These are phyloP conservation scores for Naganishia randhawae DNA, from an alignment of 768 basidiomycete genomes.

Conservation along the genomic window DNA sequence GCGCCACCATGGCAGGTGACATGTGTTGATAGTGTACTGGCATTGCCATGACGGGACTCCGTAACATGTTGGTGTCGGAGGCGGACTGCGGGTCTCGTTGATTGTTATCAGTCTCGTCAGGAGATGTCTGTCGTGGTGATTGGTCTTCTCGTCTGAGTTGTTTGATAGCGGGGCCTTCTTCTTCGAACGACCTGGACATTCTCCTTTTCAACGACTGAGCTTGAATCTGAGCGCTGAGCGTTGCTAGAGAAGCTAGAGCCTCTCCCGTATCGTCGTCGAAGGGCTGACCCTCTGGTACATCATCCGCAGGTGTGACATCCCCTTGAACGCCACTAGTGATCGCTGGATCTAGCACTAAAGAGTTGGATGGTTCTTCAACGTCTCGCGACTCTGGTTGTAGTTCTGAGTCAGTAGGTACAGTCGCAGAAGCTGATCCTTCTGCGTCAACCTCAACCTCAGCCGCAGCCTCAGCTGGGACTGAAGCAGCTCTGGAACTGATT, in stretches of 20 bases:
- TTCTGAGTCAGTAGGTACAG: background rate
- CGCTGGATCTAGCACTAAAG: constrained; percentile 14
- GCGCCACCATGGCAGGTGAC: constrained; percentile 11
- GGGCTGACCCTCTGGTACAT: background rate
- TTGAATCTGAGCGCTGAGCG: background rate
- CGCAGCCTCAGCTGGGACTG: background rate
- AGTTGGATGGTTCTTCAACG: background rate
- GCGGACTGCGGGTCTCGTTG: background rate
- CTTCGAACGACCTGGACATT: constrained; percentile 11
- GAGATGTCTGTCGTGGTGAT: constrained; percentile 2
- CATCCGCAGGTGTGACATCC: background rate
- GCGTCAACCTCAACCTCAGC: background rate
- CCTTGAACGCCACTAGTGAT: constrained; percentile 6
- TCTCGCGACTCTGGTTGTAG: background rate
- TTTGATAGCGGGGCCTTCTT: constrained; percentile 1
- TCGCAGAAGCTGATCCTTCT: background rate
- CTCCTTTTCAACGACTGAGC: constrained; percentile 13
- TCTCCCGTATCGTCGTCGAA: constrained; percentile 7
- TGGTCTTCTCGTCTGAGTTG: constrained; percentile 1
- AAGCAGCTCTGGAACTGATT: background rate
- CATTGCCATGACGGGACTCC: constrained; percentile 17
- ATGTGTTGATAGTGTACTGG: constrained; percentile 20
- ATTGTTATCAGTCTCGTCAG: constrained; percentile 5
- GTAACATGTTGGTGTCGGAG: constrained; percentile 14
- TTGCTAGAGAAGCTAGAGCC: constrained; percentile 11